Base-by-base conservation (phyloP, 2,329 filamentous ascomycete species). In the Chaetomium strumarium region DNA sequence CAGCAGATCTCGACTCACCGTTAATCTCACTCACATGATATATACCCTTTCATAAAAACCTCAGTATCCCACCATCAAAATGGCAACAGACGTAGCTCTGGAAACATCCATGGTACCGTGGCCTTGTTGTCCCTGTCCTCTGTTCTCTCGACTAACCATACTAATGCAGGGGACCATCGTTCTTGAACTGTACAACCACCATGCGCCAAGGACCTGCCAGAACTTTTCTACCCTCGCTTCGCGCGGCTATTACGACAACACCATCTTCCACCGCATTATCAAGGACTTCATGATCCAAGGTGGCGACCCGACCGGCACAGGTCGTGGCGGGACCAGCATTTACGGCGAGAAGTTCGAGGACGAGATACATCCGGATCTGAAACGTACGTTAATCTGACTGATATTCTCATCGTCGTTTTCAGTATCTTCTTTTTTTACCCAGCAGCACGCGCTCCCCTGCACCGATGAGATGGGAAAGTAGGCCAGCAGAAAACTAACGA, bases 251-350 rank as follows among this genome's bases (percentile, higher is more conserved):
- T 99, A 96, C 80, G 82, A 93, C 73, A 75, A 73, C 67, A 82
- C 88, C 55, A 74, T 91, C 65, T 92, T 97, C 78, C 93, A 97
- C 76, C 90, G 93, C 68, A 85, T 97, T 63, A 97, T 99, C 66
- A 84, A 89, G 48, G 83, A 89, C 71, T 99, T 99, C 76, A 97
- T 99, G 92, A 79, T 95, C 53, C 92, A 97, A 74, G 88, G 86
- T 57, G 91, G 92, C 54, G 93, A 99, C 69, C 92, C 92, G 1
- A 96, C 92, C 0, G 92, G 91, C 55, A 96, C 90, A 1, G 93
- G 93, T 48, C 84, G 90, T 54, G 93, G 93, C 63, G 93, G 93
- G 53, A 77, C 77, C 53, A 91, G 85, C 56, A 95, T 96, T 73
- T 97, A 90, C 71, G 93, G 92, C 64, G 88, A 90, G 46, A 92